Evolutionary conservation across 1,139 yeast species (phyloP), one percentile per base, ranked within the genome.

Genomic region (Debaryomycetaceae sp.): DNA sequence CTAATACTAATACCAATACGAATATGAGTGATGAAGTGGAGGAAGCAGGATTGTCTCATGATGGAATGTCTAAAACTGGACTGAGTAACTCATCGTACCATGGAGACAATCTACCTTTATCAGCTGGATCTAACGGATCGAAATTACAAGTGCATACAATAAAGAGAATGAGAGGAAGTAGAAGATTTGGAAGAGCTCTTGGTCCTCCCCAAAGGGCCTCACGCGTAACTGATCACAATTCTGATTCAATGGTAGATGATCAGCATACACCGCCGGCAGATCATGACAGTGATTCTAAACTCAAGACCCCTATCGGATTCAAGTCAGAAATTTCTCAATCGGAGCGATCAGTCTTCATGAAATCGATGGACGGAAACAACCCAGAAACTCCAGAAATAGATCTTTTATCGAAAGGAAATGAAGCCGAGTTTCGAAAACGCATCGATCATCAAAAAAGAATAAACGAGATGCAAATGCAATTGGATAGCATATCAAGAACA

Each of bases 181-280:
- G 72, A 44, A 47, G 69, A 38, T 65, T 67, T 41, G 70, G 72
- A 5, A 61, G 57, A 44, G 44, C 58, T 6, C 48, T 71, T 38
- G 77, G 76, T 0, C 73, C 72, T 4, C 75, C 75, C 1, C 60
- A 66, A 46, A 51, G 74, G 32, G 68, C 67, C 3, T 51, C 61
- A 7, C 53, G 61, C 34, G 37, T 48, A n/a, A 47, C 52, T 33
- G 58, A 50, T 17, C 50, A 48, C 9, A 40, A 42, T 11, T 13
- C 32, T 30, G 16, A 22, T 9, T 18, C 8, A 13, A 35, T 17
- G 32, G 17, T 14, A 30, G 15, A 30, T 8, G 15, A 30, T 13
- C 32, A 30, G n/a, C 32, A 30, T 13, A 30, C 30, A 26, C 29
- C 29, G 15, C 37, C 14, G 13, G 26, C 13, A 13, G 31, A 16